Conservation (phyloP, 768 basidiomycete genomes). For the Rhodotorula paludigena region DNA sequence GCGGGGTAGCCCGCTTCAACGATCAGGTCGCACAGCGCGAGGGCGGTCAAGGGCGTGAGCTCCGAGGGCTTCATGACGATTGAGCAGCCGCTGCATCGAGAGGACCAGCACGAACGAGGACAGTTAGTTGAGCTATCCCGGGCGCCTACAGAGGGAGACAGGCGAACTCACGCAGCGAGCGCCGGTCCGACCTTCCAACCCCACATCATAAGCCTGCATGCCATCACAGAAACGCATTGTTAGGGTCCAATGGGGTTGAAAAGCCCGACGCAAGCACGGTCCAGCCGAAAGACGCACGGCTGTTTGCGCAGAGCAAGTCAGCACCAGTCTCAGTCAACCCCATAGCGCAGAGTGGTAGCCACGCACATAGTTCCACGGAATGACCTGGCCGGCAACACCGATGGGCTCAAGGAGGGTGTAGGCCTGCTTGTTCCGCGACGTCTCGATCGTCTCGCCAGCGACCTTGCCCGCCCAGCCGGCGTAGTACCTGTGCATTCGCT, state of each 20-base stretch:
- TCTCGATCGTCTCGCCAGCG: constrained; percentile 75
- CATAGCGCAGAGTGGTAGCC: constrained; percentile 20
- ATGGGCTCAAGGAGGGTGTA: constrained; percentile 85
- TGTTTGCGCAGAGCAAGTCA: neutral
- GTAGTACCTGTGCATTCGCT: constrained; percentile 62
- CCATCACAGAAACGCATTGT: neutral
- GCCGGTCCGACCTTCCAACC: constrained; percentile 89
- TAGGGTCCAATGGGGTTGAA: too few relatives aligned
- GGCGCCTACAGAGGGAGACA: neutral
- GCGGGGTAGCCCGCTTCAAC: constrained; percentile 85
- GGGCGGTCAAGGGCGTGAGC: constrained; percentile 27
- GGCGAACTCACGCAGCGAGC: constrained; percentile 56
- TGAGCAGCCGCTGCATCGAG: constrained; percentile 61
- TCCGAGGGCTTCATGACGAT: constrained; percentile 87
- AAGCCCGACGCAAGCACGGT: too few relatives aligned
- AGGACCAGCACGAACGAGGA: neutral
- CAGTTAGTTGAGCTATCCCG: neutral
- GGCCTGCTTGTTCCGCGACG: constrained; percentile 66
- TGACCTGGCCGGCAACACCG: constrained; percentile 71
- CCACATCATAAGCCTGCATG: constrained; percentile 41
- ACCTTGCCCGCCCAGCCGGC: constrained; percentile 89
- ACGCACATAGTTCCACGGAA: constrained; percentile 41
- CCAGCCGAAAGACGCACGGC: neutral
- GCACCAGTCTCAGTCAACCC: neutral
- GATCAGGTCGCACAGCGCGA: constrained; percentile 62